Conservation (phyloP, 345 rosid genomes). For the Salix caprea region DNA sequence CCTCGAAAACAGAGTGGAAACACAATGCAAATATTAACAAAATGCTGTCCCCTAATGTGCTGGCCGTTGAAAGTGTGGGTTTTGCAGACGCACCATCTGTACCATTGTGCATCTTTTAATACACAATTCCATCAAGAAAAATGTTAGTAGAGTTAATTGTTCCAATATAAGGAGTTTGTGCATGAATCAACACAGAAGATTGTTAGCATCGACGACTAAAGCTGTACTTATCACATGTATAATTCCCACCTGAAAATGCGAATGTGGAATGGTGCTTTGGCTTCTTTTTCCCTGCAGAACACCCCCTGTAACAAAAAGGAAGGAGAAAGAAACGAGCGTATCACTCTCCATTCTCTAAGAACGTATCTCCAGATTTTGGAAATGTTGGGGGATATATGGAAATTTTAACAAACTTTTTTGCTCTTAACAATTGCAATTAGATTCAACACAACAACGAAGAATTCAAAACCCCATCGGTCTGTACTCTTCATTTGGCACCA, state of each 20-base stretch:
- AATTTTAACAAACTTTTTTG: background rate
- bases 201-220: too few relatives aligned
- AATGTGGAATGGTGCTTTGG: constrained; percentile 2
- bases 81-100: constrained; percentile 13
- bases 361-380: background rate
- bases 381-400: too few relatives aligned
- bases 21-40: constrained; percentile 71
- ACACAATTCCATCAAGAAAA: background rate
- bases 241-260: constrained; percentile 17
- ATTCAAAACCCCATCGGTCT: too few relatives aligned
- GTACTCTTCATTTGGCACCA: too few relatives aligned
- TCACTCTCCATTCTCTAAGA: background rate
- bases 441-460: too few relatives aligned
- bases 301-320: constrained; percentile 19
- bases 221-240: too few relatives aligned
- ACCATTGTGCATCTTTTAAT: constrained; percentile 17
- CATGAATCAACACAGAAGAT: too few relatives aligned
- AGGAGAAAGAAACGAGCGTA: background rate
- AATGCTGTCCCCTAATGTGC: constrained; percentile 66
- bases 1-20: constrained; percentile 87
- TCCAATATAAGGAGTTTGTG: too few relatives aligned
- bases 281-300: constrained; percentile 22
- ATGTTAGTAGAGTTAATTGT: background rate
- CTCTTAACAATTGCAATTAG: too few relatives aligned
- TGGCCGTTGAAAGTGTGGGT: constrained; percentile 19